Evolutionary conservation across 108 stramenopile species (phyloP), one percentile per base, ranked within the genome.

Genomic region (Cyclotella baltica): DNA sequence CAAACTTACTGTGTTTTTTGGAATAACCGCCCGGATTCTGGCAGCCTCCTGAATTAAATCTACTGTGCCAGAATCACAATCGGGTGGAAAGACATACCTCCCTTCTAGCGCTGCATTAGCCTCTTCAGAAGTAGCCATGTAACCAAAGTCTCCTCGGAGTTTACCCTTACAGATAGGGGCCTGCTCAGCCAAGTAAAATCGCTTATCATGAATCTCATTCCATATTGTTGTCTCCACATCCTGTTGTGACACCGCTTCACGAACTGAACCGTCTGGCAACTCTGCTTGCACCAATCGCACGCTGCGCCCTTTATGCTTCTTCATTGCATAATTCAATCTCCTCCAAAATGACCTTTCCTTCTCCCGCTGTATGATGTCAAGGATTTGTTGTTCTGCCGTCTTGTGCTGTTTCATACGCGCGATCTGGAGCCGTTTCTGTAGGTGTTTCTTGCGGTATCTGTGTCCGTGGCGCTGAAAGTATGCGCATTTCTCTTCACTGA

Each of bases 361-460:
- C 29, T 80, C 78, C 19, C 72, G 11, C 19, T 37, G 11, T 30
- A 80, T 73, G 28, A 78, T 78, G 0, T 50, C 77, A 6, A 70
- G 70, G 0, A 78, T 78, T 25, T 47, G 34, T 5, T 16, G 19
- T n/a, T 58, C 68, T 5, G 70, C 69, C 0, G 10, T 70, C 22
- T 63, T 33, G n/a, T 70, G 18, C 10, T 38, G 22, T 28, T 61
- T 50, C 16, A 22, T 34, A 13, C 48, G 2, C 9, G 77, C 77
- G n/a, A 47, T 59, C 33, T 43, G 48, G 8, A 67, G 53, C 2
- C 62, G 27, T 0, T 53, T 28, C 20, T 38, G 30, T 23, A 78
- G 70, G 27, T 70, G 69, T 38, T 36, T 61, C 37, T 25, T 36
- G 30, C 62, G 77, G 28, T 78, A 61, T 15, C 1, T 1, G 11